phyloP scores from a whole-genome alignment of 306 rosid species.

The Vigna hirtella region DNA sequence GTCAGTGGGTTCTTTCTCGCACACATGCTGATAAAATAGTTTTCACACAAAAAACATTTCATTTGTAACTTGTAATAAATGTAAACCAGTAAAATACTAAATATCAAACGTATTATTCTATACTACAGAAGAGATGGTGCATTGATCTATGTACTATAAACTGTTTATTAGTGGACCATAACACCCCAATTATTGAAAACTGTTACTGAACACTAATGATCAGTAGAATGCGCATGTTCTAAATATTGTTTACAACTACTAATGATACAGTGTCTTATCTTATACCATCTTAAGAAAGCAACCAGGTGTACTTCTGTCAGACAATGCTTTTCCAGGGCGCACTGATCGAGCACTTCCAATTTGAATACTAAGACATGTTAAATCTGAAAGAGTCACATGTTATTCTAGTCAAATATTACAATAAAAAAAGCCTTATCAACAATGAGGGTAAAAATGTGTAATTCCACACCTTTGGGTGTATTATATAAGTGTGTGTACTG shows the following conservation, averaged over 20 bases:
- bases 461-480: not conserved
- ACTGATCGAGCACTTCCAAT: conserved; percentile 74
- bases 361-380: conserved; percentile 55
- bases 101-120: not conserved
- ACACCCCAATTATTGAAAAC: conserved; percentile 1
- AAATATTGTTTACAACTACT: conserved; percentile 1
- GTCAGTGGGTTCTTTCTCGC: not conserved
- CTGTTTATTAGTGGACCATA: conserved; percentile 4
- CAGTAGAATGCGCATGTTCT: conserved; percentile 7
- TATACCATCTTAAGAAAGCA: conserved; percentile 89
- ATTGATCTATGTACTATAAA: conserved; percentile 24
- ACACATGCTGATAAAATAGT: not conserved
- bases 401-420: conserved; percentile 31
- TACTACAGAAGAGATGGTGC: not conserved
- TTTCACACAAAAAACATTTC: not conserved
- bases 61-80: not conserved
- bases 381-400: conserved; percentile 60
- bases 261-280: conserved; percentile 19
- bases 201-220: not conserved
- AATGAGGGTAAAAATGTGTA: not conserved
- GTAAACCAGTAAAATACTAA: conserved; percentile 9
- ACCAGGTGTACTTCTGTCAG: conserved; percentile 66
- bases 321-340: conserved; percentile 70
- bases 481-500: not conserved
- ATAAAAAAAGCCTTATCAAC: not conserved